phyloP scores from a whole-genome alignment of 2,329 filamentous ascomycete genomes.

The Albophoma yamanashiensis region DNA sequence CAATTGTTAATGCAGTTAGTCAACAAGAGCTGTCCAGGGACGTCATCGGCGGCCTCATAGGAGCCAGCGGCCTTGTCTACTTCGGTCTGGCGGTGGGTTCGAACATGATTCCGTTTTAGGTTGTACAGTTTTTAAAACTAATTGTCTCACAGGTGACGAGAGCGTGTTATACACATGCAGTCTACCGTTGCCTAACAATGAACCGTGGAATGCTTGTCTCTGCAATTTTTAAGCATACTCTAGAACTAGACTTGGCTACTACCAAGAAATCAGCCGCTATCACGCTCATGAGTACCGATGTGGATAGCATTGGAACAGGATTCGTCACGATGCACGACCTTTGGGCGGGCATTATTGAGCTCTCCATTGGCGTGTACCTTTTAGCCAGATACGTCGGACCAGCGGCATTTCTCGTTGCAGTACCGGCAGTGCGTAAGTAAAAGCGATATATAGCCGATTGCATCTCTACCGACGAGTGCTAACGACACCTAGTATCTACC shows the following conservation, averaged over 20 bases:
- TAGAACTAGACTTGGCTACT: constrained; percentile 15
- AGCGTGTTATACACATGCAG: constrained; percentile 18
- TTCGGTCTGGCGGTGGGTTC: constrained; percentile 24
- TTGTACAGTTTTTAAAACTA: not conserved
- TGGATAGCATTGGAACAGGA: constrained; percentile 21
- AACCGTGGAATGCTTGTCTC: constrained; percentile 22
- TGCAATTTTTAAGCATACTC: constrained; percentile 35
- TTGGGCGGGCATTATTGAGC: constrained; percentile 20
- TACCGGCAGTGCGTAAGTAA: constrained; percentile 50
- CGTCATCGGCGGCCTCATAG: constrained; percentile 23
- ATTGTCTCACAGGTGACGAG: constrained; percentile 6
- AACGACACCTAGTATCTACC: constrained; percentile 25
- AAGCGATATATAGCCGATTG: too few species aligned
- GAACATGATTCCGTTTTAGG: not conserved
- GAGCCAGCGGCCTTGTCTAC: constrained; percentile 26
- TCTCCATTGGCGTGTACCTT: constrained; percentile 5
- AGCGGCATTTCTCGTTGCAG: constrained; percentile 32
- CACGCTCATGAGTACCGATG: constrained; percentile 34
- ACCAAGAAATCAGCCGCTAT: constrained; percentile 23
- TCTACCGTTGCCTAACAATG: constrained; percentile 19
- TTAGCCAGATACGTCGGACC: constrained; percentile 1
- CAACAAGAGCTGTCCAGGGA: constrained; percentile 9
- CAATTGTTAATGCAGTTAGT: constrained; percentile 16
- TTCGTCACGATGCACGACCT: constrained; percentile 17
- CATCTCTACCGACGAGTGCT: constrained; percentile 1